Base-by-base conservation (phyloP, 2,329 filamentous ascomycete genomes). In the Clonostachys chloroleuca region DNA sequence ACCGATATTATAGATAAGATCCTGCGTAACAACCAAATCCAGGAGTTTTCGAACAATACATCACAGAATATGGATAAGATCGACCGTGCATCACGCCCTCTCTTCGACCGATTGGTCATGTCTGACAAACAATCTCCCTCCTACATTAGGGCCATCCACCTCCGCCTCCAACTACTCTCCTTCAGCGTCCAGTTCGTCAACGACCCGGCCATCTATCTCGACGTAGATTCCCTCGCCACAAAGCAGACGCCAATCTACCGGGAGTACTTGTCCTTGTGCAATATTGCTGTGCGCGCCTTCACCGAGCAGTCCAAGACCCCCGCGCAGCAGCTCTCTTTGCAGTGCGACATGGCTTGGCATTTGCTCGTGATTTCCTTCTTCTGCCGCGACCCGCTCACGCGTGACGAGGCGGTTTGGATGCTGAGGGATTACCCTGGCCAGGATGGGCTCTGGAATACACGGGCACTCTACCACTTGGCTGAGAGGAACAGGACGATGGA, bases 391-490 rank as follows among this genome's bases (percentile, higher is more conserved):
- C 54, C 64, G 0, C 12, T 63, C 1, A 46, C 54, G 1, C 63
- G 65, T 8, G 61, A 67, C 5, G 52, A 67, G 41, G 65, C 64
- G 0, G 48, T 56, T 0, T 51, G 51, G 49, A 56, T 64, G 49
- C 20, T 67, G 16, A 55, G 49, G 44, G 61, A 63, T 34, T 67
- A 67, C 36, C 60, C 62, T 0, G 56, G 57, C 12, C 59, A 65
- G 18, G 64, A 67, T 33, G 63, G 64, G 0, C 47, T 67, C 1
- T 67, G 56, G 59, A 61, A 56, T 12, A 55, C 57, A 1, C 54
- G 48, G 1, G 50, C 61, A 0, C 42, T 67, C 3, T 62, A 65
- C 45, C 47, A 50, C 2, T n/a, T 66, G 7, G 57, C 61, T 0
- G 13, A 53, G 18, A 52, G 52, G 24, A 65, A 60, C 10, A 56